Base-by-base conservation (phyloP, 768 basidiomycete species). In the Suillus placidus region DNA sequence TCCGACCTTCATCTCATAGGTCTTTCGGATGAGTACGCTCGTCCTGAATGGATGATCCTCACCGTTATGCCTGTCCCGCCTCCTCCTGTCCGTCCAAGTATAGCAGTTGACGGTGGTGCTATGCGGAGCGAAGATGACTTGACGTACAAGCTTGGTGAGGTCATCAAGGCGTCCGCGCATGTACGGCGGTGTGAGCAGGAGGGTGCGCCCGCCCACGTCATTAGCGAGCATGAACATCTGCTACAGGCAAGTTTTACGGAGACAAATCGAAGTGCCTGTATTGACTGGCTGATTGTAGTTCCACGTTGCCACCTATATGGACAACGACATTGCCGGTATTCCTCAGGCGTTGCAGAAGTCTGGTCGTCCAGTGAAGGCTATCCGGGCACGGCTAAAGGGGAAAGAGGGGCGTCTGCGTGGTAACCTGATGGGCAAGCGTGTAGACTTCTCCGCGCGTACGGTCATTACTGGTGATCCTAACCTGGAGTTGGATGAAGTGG, bases 381-480 rank as follows among this genome's bases (percentile, higher is more conserved):
- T 99, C 72, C 94, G 97, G 65, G 95, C 97, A 6, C 91, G 97
- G 52, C 85, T 99, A 63, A 99, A 99, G 84, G 97, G 97, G 60
- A 99, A 99, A 78, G 97, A 99, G 78, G 97, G 97, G 47, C 93
- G 97, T 73, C 85, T 99, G 61, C 90, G 97, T 77, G 97, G 97
- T 40, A 99, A 99, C 76, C 76, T 99, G 78, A 99, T 99, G 97
- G 97, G 97, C 57, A 99, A 99, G 79, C 95, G 97, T 78, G 97
- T 99, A 63, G 97, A 99, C 73, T 99, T 99, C 77, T 99, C 97
- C 1, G 97, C 97, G 2, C 93, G 97, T 66, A 99, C 97, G 20
- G 97, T 99, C 72, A 99, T 99, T 75, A 99, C 97, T 16, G 97
- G 97, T 75, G 97, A 99, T 78, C 97, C 97, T 6, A 99, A 99